Base-by-base conservation (phyloP, 768 basidiomycete genomes). In the Boletellus ananiceps region DNA sequence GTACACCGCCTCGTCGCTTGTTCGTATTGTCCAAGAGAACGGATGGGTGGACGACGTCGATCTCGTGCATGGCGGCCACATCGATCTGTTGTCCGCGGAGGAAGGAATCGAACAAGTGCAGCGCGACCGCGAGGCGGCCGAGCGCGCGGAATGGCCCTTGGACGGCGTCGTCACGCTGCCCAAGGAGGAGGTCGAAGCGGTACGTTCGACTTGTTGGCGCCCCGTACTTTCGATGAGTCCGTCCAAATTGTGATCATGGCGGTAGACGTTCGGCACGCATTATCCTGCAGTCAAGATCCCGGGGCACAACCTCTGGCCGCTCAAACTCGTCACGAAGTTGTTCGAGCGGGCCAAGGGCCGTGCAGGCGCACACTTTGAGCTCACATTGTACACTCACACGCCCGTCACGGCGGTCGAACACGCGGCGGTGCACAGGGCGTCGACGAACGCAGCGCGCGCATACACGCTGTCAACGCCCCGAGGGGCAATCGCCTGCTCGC, bases 321-420 rank as follows among this genome's bases (percentile, higher is more conserved):
- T 83, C 59, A 93, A 93, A 59, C 74, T 90, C n/a, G 86, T 89
- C 44, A 82, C 85, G 1, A 71, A 78, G 39, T 65, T 89, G 8
- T 88, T 77, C 57, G 66, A 71, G 19, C 64, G 74, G 14, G 74
- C 81, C 9, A 58, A 61, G 38, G 54, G 54, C 12, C 47, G 53
- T 23, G 60, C 69, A 0, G 44, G 52, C 1, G 25, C 63, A 2
- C 57, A 57, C 8, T 65, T 80, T 46, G 57, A 74, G 7, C 70
- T 93, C 12, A 57, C 59, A 0, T 67, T 93, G 14, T 84, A 89
- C 63, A 92, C 91, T 0, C 77, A 77, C 54, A 88, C 90, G 0
- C 84, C 87, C 0, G 88, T 83, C 25, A 79, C 70, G 5, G 67
- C 71, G 36, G 72, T 83, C 34, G 44, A 57, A 25, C 40, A 27